Conservation (phyloP, 23 red algal species). For the Gracilaria gracilis region DNA sequence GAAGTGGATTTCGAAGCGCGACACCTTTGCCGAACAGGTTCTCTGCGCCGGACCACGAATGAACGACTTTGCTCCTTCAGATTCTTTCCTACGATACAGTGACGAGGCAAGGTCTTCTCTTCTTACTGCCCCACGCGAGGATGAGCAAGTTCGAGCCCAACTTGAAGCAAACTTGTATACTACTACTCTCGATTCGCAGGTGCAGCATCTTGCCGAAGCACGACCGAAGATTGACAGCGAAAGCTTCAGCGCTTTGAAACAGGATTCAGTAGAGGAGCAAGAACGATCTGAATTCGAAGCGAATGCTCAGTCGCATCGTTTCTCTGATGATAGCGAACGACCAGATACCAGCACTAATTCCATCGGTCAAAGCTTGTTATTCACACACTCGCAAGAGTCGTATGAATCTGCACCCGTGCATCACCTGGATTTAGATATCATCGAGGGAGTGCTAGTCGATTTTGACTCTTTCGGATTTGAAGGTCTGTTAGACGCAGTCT, state of each 20-base stretch:
- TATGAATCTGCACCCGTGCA: background rate
- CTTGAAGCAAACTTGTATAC: conserved; percentile 14
- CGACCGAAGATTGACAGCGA: background rate
- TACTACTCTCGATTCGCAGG: conserved; percentile 2
- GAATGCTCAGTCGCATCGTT: background rate
- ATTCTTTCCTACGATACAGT: conserved; percentile 25
- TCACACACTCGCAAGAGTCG: background rate
- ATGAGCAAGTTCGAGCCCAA: background rate
- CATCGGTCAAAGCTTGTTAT: background rate
- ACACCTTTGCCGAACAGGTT: conserved; percentile 15
- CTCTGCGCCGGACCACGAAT: conserved; percentile 10
- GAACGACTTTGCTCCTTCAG: conserved; percentile 36
- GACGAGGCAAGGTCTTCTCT: conserved; percentile 3
- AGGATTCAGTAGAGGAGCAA: background rate
- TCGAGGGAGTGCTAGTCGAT: background rate
- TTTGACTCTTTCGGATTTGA: conserved; percentile 26
- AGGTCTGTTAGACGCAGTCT: conserved; percentile 50
- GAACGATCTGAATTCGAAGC: background rate
- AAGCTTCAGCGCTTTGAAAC: background rate
- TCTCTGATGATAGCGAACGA: background rate
- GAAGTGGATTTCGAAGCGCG: background rate
- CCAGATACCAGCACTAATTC: background rate
- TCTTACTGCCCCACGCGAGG: background rate
- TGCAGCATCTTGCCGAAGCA: background rate
- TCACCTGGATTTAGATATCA: background rate